phyloP scores from a whole-genome alignment of 148 eudicot genomes.

The Nepenthes gracilis region DNA sequence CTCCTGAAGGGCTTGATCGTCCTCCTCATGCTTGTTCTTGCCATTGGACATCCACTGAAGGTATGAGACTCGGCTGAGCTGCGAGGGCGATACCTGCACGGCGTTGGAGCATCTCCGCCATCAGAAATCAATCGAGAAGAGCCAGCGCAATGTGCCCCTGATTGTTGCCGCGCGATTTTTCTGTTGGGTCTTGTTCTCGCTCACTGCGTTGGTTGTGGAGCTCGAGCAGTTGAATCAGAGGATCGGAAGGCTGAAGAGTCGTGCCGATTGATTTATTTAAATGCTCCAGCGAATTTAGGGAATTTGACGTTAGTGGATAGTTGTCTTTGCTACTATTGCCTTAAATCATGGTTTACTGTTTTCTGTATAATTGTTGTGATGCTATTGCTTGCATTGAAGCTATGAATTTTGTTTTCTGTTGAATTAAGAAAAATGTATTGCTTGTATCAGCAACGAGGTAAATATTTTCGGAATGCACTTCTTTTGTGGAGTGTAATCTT shows the following conservation, averaged over 20 bases:
- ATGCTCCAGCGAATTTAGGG: neutral
- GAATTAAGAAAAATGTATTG: no score
- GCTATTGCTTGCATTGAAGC: no score
- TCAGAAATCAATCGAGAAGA: conserved; percentile 69
- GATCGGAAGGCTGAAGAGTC: conserved; percentile 41
- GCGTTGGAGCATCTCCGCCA: conserved; percentile 67
- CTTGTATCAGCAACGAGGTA: no score
- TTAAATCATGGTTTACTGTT: no score
- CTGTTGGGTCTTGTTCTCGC: conserved; percentile 69
- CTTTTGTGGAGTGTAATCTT: no score
- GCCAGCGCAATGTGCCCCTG: conserved; percentile 64
- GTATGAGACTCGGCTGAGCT: conserved; percentile 60
- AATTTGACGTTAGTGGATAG: neutral
- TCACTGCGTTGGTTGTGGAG: conserved; percentile 44
- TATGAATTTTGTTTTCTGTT: no score
- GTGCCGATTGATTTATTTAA: no score
- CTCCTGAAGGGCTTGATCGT: conserved; percentile 68
- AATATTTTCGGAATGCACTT: no score
- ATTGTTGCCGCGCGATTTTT: conserved; percentile 57
- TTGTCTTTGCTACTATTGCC: no score
- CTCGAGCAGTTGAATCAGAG: conserved; percentile 51
- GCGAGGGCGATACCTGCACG: conserved; percentile 40
- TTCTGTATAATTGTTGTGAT: no score
- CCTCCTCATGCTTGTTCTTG: conserved; percentile 54
- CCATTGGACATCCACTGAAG: conserved; percentile 76